Base-by-base conservation (phyloP, 202 grass and related monocot genomes). In the Digitaria exilis region DNA sequence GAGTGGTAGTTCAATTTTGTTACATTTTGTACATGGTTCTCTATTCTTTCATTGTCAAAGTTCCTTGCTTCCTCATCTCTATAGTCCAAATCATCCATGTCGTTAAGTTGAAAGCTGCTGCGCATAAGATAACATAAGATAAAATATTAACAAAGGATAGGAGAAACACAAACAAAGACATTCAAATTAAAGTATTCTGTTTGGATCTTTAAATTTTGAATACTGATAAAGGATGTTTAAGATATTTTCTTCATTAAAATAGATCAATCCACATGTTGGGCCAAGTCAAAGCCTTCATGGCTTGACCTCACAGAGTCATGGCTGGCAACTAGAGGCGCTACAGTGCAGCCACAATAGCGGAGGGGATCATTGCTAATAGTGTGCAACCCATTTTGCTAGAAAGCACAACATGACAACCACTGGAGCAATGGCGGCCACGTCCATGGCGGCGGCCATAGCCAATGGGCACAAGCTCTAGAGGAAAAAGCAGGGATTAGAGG, bases 1-100 rank as follows among this genome's bases (percentile, higher is more conserved):
- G 92, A 90, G 82, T 93, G 89, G 76, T 98, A 98, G 80, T 98
- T 98, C 82, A 98, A 65, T 81, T 92, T 98, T 67, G 63, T 93
- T 67, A 26, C 26, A 76, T 78, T 86, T 75, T 81, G 42, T 51
- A 71, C 28, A 9, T 65, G 39, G 41, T 75, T 75, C 45, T 91
- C 76, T 73, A 46, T 81, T 85, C 42, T 80, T 0, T 78, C 76
- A 15, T 87, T 71, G 55, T 72, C 67, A 60, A 80, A 82, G 28
- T 87, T 83, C 25, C 76, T 41, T 77, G 12, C 46, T 80, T 94
- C 83, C 57, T 85, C 48, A 69, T 82, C 69, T 81, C 85, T 75
- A 56, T 62, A 80, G 78, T 79, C 71, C 64, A 79, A 85, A 77
- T 88, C 87, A 60, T 73, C 48, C 4, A 39, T 66, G 59, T 87